Evolutionary conservation across 2,329 filamentous ascomycete species (phyloP).

Genomic region (Clarireedia paspali): DNA sequence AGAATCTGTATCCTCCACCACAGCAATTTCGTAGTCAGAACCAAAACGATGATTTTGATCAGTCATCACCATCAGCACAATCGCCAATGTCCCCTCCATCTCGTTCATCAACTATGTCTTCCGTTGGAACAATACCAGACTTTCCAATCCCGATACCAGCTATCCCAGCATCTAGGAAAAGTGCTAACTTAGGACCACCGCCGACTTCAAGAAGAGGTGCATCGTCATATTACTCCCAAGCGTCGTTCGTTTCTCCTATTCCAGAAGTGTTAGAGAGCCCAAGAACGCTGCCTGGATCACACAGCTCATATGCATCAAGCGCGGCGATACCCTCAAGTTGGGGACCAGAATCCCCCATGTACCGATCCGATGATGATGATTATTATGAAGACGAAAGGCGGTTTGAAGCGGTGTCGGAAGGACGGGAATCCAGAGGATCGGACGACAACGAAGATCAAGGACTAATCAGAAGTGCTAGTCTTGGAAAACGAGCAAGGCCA

Average conservation of each 20-base stretch:
- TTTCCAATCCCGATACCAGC: constrained; percentile 26
- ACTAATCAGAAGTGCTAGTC: constrained; percentile 52
- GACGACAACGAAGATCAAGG: constrained; percentile 40
- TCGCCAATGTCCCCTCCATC: constrained; percentile 42
- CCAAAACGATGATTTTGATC: constrained; percentile 5
- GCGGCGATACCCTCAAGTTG: constrained; percentile 64
- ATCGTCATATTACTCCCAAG: constrained; percentile 58
- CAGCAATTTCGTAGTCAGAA: constrained; percentile 29
- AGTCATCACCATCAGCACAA: constrained; percentile 3
- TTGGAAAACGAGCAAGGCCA: constrained; percentile 53
- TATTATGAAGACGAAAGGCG: constrained; percentile 17
- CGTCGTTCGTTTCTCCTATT: constrained; percentile 66
- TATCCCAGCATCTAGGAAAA: constrained; percentile 35
- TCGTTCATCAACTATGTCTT: constrained; percentile 45
- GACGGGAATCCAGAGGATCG: constrained; percentile 19
- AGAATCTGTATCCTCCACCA: constrained; percentile 15
- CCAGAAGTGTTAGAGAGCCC: constrained; percentile 55
- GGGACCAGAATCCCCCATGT: constrained; percentile 36
- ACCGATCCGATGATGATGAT: constrained; percentile 29
- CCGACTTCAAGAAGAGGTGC: constrained; percentile 52
- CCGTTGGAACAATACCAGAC: constrained; percentile 51
- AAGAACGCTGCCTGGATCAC: constrained; percentile 39
- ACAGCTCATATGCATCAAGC: constrained; percentile 63
- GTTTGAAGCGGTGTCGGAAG: constrained; percentile 22
- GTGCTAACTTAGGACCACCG: constrained; percentile 50